Conservation (phyloP, 805 yeast species). For the Metschnikowia orientalis region DNA sequence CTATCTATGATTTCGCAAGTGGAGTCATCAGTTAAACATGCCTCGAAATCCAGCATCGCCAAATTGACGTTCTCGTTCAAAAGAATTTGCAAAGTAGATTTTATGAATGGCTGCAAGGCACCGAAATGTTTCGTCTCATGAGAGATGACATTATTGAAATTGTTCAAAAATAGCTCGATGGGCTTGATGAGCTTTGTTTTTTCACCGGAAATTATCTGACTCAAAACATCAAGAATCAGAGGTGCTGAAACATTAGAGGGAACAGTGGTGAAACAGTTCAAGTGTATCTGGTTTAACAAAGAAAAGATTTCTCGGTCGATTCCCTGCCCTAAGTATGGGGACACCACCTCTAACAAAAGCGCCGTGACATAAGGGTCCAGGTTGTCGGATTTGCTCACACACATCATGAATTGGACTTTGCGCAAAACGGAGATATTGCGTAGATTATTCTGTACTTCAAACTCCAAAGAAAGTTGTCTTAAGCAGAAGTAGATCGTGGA, state of each 20-base stretch:
- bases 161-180: slow-evolving; percentile 2
- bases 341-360: slow-evolving; percentile 4
- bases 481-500: slow-evolving; percentile 34
- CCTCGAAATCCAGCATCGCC: slow-evolving; percentile 4
- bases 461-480: slow-evolving; percentile 20
- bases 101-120: background rate
- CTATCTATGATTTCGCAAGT: background rate
- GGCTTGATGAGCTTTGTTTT: too few species aligned
- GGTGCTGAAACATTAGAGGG: slow-evolving; percentile 2
- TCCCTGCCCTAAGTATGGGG: slow-evolving; percentile 5
- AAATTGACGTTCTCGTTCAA: background rate
- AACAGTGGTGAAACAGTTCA: slow-evolving; percentile 1
- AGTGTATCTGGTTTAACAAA: slow-evolving; percentile 14
- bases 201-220: slow-evolving; percentile 3
- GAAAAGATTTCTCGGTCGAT: slow-evolving; percentile 1
- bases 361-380: slow-evolving; percentile 1
- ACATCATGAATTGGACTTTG: slow-evolving; percentile 6
- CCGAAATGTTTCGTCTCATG: slow-evolving; percentile 2
- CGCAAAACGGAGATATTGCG: slow-evolving; percentile 5
- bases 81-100: background rate
- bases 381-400: slow-evolving; percentile 6
- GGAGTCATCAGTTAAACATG: slow-evolving; percentile 3
- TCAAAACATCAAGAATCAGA: slow-evolving; percentile 8
- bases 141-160: background rate
- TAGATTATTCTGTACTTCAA: background rate